Conservation (phyloP, 2,329 filamentous ascomycete species). For the Scortechinia acanthostroma region DNA sequence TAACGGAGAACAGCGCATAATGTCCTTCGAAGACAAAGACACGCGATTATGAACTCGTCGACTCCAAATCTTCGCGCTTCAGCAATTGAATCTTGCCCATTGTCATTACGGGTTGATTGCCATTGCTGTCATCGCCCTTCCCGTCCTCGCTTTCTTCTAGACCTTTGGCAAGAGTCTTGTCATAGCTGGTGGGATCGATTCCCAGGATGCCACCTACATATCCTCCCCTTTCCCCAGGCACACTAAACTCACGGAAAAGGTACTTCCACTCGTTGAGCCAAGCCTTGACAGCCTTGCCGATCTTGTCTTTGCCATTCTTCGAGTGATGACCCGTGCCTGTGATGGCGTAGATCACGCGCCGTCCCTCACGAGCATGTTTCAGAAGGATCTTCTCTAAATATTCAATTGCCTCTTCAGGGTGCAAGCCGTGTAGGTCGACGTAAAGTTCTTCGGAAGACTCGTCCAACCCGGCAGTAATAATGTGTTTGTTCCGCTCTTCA, state of each 20-base stretch:
- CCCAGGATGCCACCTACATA: slow-evolving; percentile 9
- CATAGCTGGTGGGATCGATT: slow-evolving; percentile 14
- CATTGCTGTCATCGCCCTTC: background rate
- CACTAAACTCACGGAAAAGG: slow-evolving; percentile 61
- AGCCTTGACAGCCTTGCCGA: slow-evolving; percentile 58
- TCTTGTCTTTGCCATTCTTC: slow-evolving; percentile 67
- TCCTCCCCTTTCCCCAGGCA: slow-evolving; percentile 46
- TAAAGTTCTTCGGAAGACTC: slow-evolving; percentile 40
- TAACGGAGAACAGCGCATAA: too few species aligned
- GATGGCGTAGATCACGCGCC: slow-evolving; percentile 42
- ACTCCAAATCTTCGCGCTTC: background rate
- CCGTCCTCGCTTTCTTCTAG: background rate
- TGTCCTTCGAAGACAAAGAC: too few species aligned
- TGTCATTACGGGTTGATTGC: background rate
- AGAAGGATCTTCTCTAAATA: slow-evolving; percentile 59
- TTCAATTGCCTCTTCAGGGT: slow-evolving; percentile 62
- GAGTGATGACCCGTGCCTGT: slow-evolving; percentile 65
- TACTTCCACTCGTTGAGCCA: slow-evolving; percentile 65
- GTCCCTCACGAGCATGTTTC: slow-evolving; percentile 1
- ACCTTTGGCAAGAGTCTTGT: slow-evolving; percentile 9
- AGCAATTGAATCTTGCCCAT: background rate
- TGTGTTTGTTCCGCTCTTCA: slow-evolving; percentile 56
- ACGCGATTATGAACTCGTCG: too few species aligned
- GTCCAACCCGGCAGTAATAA: slow-evolving; percentile 9
- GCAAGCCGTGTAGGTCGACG: slow-evolving; percentile 58